Percentiles rank a stretch among this genome's conserved stretches.
Conservation (phyloP, 441 rosid species). For the Bruguiera hainesii region DNA sequence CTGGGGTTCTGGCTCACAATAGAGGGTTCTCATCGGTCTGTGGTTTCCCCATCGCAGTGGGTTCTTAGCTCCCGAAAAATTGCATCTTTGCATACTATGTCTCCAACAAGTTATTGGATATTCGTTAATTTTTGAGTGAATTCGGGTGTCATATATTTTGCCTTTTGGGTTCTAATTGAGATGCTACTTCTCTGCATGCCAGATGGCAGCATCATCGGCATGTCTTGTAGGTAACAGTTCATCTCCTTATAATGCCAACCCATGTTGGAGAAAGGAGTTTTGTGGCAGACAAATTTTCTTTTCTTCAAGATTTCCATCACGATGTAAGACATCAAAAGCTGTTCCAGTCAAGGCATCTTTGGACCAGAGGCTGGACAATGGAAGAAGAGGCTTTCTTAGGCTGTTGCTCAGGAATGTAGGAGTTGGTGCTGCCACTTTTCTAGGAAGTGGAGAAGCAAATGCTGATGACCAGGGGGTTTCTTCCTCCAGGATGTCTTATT, state of each 20-base stretch:
- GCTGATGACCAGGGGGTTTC: slow-evolving; percentile 94
- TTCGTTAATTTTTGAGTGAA: background rate
- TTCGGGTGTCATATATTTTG: background rate
- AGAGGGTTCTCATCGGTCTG: no score
- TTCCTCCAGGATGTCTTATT: slow-evolving; percentile 94
- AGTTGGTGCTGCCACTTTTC: slow-evolving; percentile 49
- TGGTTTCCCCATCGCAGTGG: no score
- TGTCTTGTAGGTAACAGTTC: slow-evolving; percentile 60
- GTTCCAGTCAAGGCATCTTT: slow-evolving; percentile 47
- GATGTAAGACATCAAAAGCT: slow-evolving; percentile 36
- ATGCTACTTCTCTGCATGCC: background rate
- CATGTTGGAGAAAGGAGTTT: slow-evolving; percentile 38
- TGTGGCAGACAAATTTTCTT: slow-evolving; percentile 35
- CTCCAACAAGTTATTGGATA: background rate
- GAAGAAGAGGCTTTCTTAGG: slow-evolving; percentile 44
- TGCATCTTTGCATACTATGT: background rate
- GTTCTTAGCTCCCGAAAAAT: no score
- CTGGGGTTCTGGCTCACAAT: no score
- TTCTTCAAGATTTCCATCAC: slow-evolving; percentile 32
- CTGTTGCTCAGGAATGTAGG: slow-evolving; percentile 63
- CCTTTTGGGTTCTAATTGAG: background rate
- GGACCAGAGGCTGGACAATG: slow-evolving; percentile 43
- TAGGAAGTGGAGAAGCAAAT: slow-evolving; percentile 56
- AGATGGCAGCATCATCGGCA: slow-evolving; percentile 75
- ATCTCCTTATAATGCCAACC: slow-evolving; percentile 34